Percentiles rank a stretch among this genome's conserved stretches.
These are phyloP conservation scores for Trichoderma virens DNA, from an alignment of 495 filamentous ascomycete species.

Conservation along the genomic window DNA sequence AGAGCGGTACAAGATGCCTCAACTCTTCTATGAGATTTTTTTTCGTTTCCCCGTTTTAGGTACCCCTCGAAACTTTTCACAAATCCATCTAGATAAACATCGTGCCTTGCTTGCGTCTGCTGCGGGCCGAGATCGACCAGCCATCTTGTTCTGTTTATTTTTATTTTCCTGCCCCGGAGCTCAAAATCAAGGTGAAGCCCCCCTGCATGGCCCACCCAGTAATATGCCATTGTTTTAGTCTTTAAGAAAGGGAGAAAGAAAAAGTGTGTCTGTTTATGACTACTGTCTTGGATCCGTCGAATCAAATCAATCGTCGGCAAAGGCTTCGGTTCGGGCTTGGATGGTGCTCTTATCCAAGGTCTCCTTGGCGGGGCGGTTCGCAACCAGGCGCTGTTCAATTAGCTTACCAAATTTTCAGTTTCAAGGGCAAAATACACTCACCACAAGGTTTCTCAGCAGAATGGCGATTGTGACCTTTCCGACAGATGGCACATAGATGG, in stretches of 20 bases:
- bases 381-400: conserved; percentile 12
- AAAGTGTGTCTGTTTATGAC: neutral
- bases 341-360: conserved; percentile 1
- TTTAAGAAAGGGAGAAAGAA: neutral
- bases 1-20: neutral
- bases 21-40: neutral
- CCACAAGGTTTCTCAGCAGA: conserved; percentile 78
- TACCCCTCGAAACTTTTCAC: neutral
- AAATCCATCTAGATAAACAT: no score
- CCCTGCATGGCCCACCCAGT: neutral
- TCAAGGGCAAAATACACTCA: conserved; percentile 33
- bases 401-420: neutral
- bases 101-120: no score
- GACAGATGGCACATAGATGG: conserved; percentile 94
- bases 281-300: neutral
- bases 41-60: neutral
- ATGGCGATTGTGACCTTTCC: conserved; percentile 97
- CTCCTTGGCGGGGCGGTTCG: conserved; percentile 13
- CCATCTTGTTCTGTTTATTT: neutral
- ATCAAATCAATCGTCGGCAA: conserved; percentile 8
- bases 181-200: no score
- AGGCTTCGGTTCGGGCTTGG: conserved; percentile 13
- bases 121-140: no score
- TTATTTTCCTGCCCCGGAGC: neutral
- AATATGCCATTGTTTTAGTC: neutral